Conservation (phyloP, 805 yeast species). For the Candida xyloterini region DNA sequence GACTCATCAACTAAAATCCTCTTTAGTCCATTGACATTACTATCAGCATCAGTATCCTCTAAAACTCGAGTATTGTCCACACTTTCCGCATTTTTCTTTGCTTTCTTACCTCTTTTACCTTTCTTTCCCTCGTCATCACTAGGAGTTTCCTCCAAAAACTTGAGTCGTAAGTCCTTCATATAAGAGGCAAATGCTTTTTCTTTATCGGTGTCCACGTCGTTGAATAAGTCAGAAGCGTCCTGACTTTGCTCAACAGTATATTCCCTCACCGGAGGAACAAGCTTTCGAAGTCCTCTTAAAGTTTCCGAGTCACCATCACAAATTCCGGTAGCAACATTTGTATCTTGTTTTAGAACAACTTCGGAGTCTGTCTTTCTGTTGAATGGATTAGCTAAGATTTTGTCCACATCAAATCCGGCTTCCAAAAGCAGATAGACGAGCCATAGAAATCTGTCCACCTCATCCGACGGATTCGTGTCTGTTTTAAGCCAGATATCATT, state of each 20-base stretch:
- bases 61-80: slow-evolving; percentile 1
- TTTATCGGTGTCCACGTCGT: slow-evolving; percentile 47
- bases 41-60: slow-evolving; percentile 6
- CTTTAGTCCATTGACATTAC: not conserved
- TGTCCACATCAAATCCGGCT: slow-evolving; percentile 56
- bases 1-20: not conserved
- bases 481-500: slow-evolving; percentile 72
- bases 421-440: slow-evolving; percentile 75
- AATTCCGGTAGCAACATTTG: slow-evolving; percentile 24
- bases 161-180: slow-evolving; percentile 44
- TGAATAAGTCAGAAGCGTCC: slow-evolving; percentile 8
- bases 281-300: slow-evolving; percentile 25
- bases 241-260: not conserved
- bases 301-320: slow-evolving; percentile 17
- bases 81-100: slow-evolving; percentile 10
- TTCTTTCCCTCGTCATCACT: slow-evolving; percentile 12
- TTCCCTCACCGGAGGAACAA: slow-evolving; percentile 22
- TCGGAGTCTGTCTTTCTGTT: slow-evolving; percentile 14
- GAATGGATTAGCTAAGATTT: slow-evolving; percentile 34
- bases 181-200: slow-evolving; percentile 47
- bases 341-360: slow-evolving; percentile 11
- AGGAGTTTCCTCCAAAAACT: slow-evolving; percentile 24
- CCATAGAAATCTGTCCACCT: slow-evolving; percentile 81
- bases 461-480: slow-evolving; percentile 55
- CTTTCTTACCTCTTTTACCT: slow-evolving; percentile 6